A percentile compares a stretch with the other conserved stretches of the same genome.
Evolutionary conservation across 371 early-diverging fungal genomes (phyloP).

Genomic region (Chytridium lagenaria): DNA sequence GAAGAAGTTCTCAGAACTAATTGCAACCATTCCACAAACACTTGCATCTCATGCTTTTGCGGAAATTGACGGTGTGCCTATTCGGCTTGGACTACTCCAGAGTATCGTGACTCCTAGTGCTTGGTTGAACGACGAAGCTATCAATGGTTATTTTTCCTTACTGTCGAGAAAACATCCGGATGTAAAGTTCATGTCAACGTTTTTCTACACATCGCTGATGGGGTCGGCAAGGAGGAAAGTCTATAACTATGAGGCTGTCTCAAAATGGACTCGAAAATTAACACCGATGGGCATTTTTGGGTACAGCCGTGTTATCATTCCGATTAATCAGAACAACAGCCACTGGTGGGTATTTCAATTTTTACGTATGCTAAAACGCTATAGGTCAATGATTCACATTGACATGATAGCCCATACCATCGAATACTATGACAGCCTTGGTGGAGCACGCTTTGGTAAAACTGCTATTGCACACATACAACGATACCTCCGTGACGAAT

Average conservation of each 20-base stretch:
- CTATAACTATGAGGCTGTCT: slow-evolving; percentile 30
- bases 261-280: slow-evolving; percentile 34
- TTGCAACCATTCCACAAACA: not conserved
- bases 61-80: slow-evolving; percentile 31
- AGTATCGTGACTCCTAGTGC: slow-evolving; percentile 11
- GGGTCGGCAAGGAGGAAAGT: not conserved
- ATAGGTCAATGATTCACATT: slow-evolving; percentile 30
- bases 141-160: slow-evolving; percentile 32
- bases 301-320: slow-evolving; percentile 25
- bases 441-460: slow-evolving; percentile 11
- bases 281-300: slow-evolving; percentile 24
- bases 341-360: slow-evolving; percentile 32
- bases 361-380: not conserved
- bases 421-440: slow-evolving; percentile 29
- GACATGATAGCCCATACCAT: slow-evolving; percentile 12
- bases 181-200: slow-evolving; percentile 35
- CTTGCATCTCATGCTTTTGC: slow-evolving; percentile 4
- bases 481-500: slow-evolving; percentile 36
- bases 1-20: not conserved
- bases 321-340: slow-evolving; percentile 38
- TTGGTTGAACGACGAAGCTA: slow-evolving; percentile 36
- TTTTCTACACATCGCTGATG: slow-evolving; percentile 33
- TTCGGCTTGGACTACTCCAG: slow-evolving; percentile 8
- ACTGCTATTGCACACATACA: not conserved
- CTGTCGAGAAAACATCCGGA: slow-evolving; percentile 13